These are phyloP conservation scores for Trypanosoma platydactyli DNA, from an alignment of 208 protist genomes.

Conservation along the genomic window DNA sequence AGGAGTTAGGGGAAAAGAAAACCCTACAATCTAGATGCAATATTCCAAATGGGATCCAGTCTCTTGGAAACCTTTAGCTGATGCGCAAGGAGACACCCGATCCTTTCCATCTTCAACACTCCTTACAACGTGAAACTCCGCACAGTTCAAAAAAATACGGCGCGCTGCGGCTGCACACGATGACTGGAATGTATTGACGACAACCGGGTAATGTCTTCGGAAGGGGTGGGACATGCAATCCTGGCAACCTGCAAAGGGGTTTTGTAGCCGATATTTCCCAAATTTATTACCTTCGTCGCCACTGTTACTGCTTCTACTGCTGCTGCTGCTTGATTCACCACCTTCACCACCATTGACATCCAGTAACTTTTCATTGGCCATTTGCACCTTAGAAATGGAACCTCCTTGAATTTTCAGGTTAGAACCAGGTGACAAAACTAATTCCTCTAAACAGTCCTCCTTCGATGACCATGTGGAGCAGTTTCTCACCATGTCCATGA, in stretches of 20 bases:
- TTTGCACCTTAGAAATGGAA: too few species aligned
- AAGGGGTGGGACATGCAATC: conserved; percentile 3
- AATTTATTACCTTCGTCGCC: background rate
- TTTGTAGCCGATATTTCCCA: background rate
- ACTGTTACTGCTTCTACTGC: background rate
- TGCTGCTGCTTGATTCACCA: background rate
- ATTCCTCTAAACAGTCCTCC: too few species aligned
- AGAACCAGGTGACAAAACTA: too few species aligned
- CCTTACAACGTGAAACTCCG: conserved; percentile 41
- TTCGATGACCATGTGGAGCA: too few species aligned
- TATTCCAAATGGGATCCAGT: conserved; percentile 39
- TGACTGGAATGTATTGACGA: conserved; percentile 57
- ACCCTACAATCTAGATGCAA: conserved; percentile 36
- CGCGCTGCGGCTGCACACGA: conserved; percentile 41
- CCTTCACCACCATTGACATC: conserved; percentile 2
- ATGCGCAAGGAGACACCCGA: background rate
- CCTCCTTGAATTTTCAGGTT: too few species aligned
- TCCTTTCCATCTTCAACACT: conserved; percentile 1
- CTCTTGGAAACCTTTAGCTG: background rate
- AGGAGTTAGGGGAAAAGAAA: conserved; percentile 12
- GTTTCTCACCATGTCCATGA: too few species aligned
- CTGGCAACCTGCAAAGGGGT: background rate
- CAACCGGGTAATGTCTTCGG: conserved; percentile 33
- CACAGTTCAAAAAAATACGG: conserved; percentile 46
- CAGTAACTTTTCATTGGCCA: background rate